Percentiles rank a stretch among this genome's conserved stretches.
These are phyloP conservation scores for Chrysanthemum makinoi DNA, from an alignment of 129 eudicot genomes.

Conservation along the genomic window DNA sequence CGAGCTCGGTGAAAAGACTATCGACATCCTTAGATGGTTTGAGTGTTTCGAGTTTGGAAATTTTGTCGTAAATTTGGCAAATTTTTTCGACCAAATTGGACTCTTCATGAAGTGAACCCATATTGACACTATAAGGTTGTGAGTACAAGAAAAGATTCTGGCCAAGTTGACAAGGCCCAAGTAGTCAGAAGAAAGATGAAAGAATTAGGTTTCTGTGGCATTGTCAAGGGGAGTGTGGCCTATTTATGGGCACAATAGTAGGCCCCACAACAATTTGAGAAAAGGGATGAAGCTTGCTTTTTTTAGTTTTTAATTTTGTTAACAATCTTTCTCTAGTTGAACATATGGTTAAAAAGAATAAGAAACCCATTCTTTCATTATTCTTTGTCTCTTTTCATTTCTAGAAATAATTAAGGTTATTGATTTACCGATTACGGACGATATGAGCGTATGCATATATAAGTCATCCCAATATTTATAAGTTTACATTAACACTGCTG, in stretches of 20 bases:
- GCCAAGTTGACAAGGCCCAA: conserved; percentile 14
- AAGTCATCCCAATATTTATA: no score
- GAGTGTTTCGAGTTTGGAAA: conserved; percentile 61
- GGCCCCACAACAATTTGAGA: conserved; percentile 32
- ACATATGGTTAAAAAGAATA: no score
- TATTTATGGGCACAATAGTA: conserved; percentile 51
- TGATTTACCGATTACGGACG: no score
- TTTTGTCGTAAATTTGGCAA: conserved; percentile 54
- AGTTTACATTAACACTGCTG: no score
- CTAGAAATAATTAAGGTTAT: no score
- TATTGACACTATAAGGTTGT: conserved; percentile 46
- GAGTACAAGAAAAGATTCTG: conserved; percentile 1
- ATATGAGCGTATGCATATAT: no score
- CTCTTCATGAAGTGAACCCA: conserved; percentile 52
- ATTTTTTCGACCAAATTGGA: conserved; percentile 54
- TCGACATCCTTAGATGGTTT: conserved; percentile 74
- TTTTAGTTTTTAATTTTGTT: neutral
- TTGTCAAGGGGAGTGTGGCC: conserved; percentile 36
- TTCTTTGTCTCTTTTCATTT: no score
- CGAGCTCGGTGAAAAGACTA: conserved; percentile 78
- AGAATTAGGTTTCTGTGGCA: conserved; percentile 25
- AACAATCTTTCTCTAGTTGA: neutral
- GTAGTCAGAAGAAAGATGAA: conserved; percentile 15
- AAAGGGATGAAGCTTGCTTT: conserved; percentile 31
- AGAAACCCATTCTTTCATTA: no score